Conservation (phyloP, 2,329 filamentous ascomycete species). For the Aureobasidium pullulans region DNA sequence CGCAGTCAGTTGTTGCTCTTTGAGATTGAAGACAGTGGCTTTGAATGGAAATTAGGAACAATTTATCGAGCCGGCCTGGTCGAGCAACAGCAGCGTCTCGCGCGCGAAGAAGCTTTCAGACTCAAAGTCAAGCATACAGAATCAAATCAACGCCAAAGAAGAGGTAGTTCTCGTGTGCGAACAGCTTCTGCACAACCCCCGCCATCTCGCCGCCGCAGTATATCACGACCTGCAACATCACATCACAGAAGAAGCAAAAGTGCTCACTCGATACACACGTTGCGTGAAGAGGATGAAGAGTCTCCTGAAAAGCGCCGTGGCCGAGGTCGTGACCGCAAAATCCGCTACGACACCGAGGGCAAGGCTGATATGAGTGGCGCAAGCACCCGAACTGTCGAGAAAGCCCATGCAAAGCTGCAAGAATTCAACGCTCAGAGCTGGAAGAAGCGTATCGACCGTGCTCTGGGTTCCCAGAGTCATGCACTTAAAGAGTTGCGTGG, state of each 20-base stretch:
- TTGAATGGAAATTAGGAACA: slow-evolving; percentile 93
- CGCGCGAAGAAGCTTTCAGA: slow-evolving; percentile 81
- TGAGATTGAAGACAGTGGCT: slow-evolving; percentile 90
- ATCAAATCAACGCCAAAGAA: slow-evolving; percentile 43
- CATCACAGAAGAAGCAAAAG: slow-evolving; percentile 33
- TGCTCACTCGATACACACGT: slow-evolving; percentile 16
- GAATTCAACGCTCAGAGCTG: slow-evolving; percentile 81
- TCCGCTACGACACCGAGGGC: slow-evolving; percentile 72
- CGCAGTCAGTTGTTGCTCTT: slow-evolving; percentile 77
- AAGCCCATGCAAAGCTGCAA: slow-evolving; percentile 69
- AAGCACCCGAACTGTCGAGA: slow-evolving; percentile 64
- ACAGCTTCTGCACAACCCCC: slow-evolving; percentile 43
- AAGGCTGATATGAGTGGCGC: slow-evolving; percentile 63
- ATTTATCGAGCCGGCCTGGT: slow-evolving; percentile 86
- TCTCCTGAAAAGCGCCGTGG: not conserved
- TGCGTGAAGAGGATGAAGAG: slow-evolving; percentile 7
- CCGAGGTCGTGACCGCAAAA: slow-evolving; percentile 38
- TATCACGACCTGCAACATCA: slow-evolving; percentile 22
- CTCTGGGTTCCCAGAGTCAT: slow-evolving; percentile 59
- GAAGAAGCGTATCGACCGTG: slow-evolving; percentile 81
- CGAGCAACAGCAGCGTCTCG: slow-evolving; percentile 83
- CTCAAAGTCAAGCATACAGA: slow-evolving; percentile 83
- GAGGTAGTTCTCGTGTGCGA: slow-evolving; percentile 45
- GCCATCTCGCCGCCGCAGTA: slow-evolving; percentile 31
- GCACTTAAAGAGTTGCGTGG: slow-evolving; percentile 73